phyloP scores from a whole-genome alignment of 179 eudicot genomes.

The Spergularia azorica region DNA sequence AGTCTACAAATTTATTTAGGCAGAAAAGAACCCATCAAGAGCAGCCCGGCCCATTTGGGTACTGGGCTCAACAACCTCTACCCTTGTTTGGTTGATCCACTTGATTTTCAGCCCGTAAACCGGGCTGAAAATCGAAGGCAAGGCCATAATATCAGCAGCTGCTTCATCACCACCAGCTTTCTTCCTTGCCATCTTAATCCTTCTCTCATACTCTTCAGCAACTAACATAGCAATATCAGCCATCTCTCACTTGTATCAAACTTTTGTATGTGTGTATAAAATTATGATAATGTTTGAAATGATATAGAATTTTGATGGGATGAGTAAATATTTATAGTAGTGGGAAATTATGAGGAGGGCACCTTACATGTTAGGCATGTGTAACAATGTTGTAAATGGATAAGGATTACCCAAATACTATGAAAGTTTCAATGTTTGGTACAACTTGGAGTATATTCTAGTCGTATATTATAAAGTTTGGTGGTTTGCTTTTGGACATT shows the following conservation, averaged over 20 bases:
- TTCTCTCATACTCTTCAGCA: conserved; percentile 43
- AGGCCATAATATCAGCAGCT: background rate
- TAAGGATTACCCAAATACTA: background rate
- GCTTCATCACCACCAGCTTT: background rate
- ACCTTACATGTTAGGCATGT: conserved; percentile 5
- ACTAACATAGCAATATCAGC: conserved; percentile 43
- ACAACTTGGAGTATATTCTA: background rate
- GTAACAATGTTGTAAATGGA: background rate
- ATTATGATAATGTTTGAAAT: background rate
- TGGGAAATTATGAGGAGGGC: background rate
- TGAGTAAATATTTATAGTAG: conserved; percentile 13
- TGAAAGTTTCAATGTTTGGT: conserved; percentile 8
- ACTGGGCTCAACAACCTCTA: conserved; percentile 36
- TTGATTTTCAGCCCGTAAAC: conserved; percentile 3
- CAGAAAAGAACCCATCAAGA: conserved; percentile 61
- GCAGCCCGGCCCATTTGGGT: conserved; percentile 54
- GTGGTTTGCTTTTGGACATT: background rate
- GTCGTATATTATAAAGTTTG: background rate
- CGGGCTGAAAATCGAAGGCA: conserved; percentile 3
- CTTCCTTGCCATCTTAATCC: conserved; percentile 26
- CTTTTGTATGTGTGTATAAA: background rate
- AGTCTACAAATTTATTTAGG: too few species aligned
- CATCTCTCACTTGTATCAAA: conserved; percentile 2
- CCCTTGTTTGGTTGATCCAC: conserved; percentile 16
- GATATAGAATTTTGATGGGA: background rate